Evolutionary conservation across 805 yeast genomes (phyloP).

Genomic region (Hermanozyma aechmeae): DNA sequence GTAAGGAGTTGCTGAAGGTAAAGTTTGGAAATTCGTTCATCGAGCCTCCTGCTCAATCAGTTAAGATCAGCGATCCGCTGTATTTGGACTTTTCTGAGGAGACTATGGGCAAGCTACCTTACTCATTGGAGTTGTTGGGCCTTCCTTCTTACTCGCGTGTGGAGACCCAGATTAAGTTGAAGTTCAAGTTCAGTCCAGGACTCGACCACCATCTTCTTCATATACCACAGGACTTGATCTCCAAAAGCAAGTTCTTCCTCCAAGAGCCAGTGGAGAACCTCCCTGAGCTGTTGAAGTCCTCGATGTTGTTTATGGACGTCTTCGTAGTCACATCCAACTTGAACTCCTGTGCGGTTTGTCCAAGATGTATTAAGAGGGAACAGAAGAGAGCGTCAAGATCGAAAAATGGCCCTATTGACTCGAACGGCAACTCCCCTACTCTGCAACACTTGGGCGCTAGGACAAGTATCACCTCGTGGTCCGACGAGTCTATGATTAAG

Average conservation of each 20-base stretch:
- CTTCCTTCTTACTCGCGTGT: slow-evolving; percentile 82
- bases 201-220: slow-evolving; percentile 68
- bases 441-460: slow-evolving; percentile 7
- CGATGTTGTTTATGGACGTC: slow-evolving; percentile 63
- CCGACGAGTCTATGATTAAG: slow-evolving; percentile 66
- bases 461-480: slow-evolving; percentile 49
- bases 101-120: slow-evolving; percentile 33
- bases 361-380: slow-evolving; percentile 86
- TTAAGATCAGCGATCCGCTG: slow-evolving; percentile 22
- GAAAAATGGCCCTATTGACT: slow-evolving; percentile 45
- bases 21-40: slow-evolving; percentile 41
- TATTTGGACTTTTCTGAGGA: slow-evolving; percentile 29
- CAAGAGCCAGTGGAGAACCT: slow-evolving; percentile 39
- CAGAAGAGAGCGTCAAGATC: slow-evolving; percentile 90
- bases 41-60: slow-evolving; percentile 25
- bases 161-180: slow-evolving; percentile 87
- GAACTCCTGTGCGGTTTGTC: slow-evolving; percentile 64
- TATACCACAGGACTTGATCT: slow-evolving; percentile 78
- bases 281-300: slow-evolving; percentile 32
- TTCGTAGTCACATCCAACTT: slow-evolving; percentile 59
- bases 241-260: slow-evolving; percentile 77
- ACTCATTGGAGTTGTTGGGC: slow-evolving; percentile 43
- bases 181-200: slow-evolving; percentile 60
- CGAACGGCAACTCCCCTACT: slow-evolving; percentile 5
- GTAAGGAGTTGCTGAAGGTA: slow-evolving; percentile 41